Evolutionary conservation across 1,139 yeast species (phyloP).

Genomic region (Taphrina wiesneri): DNA sequence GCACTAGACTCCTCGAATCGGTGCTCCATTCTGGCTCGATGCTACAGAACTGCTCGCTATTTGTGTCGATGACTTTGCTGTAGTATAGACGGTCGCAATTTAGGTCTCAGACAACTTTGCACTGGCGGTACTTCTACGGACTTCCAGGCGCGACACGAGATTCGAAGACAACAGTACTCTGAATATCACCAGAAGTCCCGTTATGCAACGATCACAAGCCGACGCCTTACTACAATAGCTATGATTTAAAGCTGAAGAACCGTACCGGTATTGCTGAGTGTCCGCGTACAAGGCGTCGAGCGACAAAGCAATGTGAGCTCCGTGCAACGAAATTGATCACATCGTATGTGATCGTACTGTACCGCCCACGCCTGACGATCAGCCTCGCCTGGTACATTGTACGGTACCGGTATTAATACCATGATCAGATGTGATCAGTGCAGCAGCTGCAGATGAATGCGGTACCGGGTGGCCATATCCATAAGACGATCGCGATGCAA

Average conservation of each 20-base stretch:
- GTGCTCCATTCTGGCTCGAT: slow-evolving; percentile 15
- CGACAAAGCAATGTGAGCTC: slow-evolving; percentile 1
- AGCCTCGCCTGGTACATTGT: too few species aligned
- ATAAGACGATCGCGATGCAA: too few species aligned
- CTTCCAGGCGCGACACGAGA: not conserved
- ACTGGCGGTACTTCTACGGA: not conserved
- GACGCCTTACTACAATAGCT: not conserved
- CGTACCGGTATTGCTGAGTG: not conserved
- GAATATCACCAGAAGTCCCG: not conserved
- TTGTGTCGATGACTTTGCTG: not conserved
- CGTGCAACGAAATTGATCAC: not conserved
- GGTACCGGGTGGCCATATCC: too few species aligned
- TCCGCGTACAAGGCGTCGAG: not conserved
- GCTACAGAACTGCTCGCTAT: not conserved
- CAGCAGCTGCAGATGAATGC: too few species aligned
- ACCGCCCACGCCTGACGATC: too few species aligned
- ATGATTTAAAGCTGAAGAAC: not conserved
- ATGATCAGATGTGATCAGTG: too few species aligned
- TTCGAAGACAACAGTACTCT: not conserved
- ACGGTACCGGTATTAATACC: too few species aligned
- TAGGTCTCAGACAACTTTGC: not conserved
- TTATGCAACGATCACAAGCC: not conserved
- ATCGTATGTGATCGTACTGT: too few species aligned
- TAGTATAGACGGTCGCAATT: not conserved
- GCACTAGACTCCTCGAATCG: slow-evolving; percentile 34